phyloP scores from a whole-genome alignment of 257 asterid genomes.

The Salvia miltiorrhiza region DNA sequence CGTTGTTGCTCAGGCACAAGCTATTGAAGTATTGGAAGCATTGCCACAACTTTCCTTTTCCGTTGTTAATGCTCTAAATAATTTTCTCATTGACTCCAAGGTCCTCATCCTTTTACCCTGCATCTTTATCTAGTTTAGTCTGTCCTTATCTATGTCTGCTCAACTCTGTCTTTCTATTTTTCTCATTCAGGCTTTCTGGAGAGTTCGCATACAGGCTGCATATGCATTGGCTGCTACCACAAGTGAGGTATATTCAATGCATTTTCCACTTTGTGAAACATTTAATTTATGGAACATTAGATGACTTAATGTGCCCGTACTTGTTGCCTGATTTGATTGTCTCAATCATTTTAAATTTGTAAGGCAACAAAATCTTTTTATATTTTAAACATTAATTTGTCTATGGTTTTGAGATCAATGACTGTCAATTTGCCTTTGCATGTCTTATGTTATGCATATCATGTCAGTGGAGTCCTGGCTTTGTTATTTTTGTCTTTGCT shows the following conservation, averaged over 20 bases:
- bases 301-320: neutral
- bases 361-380: neutral
- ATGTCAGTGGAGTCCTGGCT: neutral
- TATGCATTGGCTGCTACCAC: slow-evolving; percentile 88
- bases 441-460: neutral
- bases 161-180: slow-evolving; percentile 21
- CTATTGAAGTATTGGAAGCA: slow-evolving; percentile 74
- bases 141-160: slow-evolving; percentile 7
- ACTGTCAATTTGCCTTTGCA: neutral
- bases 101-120: slow-evolving; percentile 36
- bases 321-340: slow-evolving; percentile 10
- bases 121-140: neutral
- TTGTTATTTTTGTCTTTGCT: neutral
- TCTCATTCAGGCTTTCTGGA: slow-evolving; percentile 82
- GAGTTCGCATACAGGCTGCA: slow-evolving; percentile 91
- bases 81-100: slow-evolving; percentile 86
- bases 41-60: slow-evolving; percentile 84
- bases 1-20: slow-evolving; percentile 95
- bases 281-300: slow-evolving; percentile 4
- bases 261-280: slow-evolving; percentile 12
- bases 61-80: slow-evolving; percentile 74
- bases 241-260: slow-evolving; percentile 57
- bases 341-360: neutral
- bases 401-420: slow-evolving; percentile 16
- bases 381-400: slow-evolving; percentile 1